Evolutionary conservation across 2,329 filamentous ascomycete genomes (phyloP).

Genomic region (Coccinonectria pachysandricola): DNA sequence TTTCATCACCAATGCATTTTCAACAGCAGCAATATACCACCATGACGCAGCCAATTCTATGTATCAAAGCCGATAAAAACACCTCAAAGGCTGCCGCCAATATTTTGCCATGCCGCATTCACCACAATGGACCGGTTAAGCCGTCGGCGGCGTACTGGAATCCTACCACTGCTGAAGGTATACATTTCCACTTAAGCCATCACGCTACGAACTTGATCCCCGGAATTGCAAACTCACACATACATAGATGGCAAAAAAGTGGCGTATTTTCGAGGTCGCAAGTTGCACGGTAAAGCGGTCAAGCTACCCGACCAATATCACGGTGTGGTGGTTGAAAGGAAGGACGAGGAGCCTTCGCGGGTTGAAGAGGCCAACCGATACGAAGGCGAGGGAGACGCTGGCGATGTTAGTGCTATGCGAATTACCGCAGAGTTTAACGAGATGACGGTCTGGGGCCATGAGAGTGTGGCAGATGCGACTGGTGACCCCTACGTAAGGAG

Average conservation of each 20-base stretch:
- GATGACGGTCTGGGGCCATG: conserved; percentile 78
- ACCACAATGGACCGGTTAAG: conserved; percentile 65
- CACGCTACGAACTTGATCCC: background rate
- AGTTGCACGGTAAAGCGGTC: conserved; percentile 58
- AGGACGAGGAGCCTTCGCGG: conserved; percentile 23
- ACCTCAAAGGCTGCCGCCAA: conserved; percentile 46
- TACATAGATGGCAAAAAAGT: conserved; percentile 39
- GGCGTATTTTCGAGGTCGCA: conserved; percentile 70
- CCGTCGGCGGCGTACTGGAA: conserved; percentile 60
- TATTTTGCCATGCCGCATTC: conserved; percentile 69
- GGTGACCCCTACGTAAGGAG: conserved; percentile 63
- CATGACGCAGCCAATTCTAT: conserved; percentile 35
- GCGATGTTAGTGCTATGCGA: conserved; percentile 43
- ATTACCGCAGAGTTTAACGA: conserved; percentile 60
- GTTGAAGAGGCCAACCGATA: conserved; percentile 30
- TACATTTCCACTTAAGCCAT: conserved; percentile 10
- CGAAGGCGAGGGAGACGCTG: conserved; percentile 34
- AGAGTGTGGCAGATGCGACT: conserved; percentile 48
- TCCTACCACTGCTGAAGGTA: conserved; percentile 39
- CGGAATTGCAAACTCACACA: conserved; percentile 3
- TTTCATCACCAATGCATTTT: background rate
- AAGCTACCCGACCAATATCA: conserved; percentile 62
- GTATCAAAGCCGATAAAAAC: conserved; percentile 20
- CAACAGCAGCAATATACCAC: conserved; percentile 1
- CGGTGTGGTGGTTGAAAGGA: conserved; percentile 45